A percentile compares a stretch with the other conserved stretches of the same genome.
Conservation (phyloP, 1,284 basidiomycete genomes). For the Leccinum solheimii region DNA sequence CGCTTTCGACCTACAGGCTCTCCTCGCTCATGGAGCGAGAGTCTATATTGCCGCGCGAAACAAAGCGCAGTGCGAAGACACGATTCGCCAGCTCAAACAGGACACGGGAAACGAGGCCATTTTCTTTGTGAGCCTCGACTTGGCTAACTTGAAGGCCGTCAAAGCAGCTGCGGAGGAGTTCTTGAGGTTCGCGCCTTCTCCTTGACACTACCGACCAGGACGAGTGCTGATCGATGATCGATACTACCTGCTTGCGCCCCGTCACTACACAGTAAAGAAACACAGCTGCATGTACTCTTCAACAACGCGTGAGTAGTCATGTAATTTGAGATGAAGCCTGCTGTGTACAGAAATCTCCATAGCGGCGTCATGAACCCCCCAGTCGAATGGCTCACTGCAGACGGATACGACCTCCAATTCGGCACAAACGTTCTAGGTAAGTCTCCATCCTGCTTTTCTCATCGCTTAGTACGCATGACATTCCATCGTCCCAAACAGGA, state of each 20-base stretch:
- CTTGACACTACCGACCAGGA: neutral
- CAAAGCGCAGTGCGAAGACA: constrained; percentile 42
- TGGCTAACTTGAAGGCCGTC: constrained; percentile 52
- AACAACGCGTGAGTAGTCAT: neutral
- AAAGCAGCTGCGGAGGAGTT: constrained; percentile 50
- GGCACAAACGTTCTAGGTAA: neutral
- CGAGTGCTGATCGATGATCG: neutral
- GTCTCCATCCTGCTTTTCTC: neutral
- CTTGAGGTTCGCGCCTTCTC: constrained; percentile 28
- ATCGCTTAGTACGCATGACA: neutral
- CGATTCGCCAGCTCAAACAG: constrained; percentile 49
- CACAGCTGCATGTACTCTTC: neutral
- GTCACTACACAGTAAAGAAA: neutral
- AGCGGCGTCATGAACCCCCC: neutral
- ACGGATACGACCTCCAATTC: neutral
- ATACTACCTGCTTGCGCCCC: neutral
- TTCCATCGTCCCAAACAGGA: neutral
- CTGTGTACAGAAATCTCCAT: neutral
- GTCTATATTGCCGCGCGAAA: constrained; percentile 60
- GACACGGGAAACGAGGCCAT: constrained; percentile 42
- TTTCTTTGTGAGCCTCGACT: constrained; percentile 56
- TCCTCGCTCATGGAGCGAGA: constrained; percentile 53
- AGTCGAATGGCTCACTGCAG: neutral
- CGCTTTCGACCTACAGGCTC: constrained; percentile 27
- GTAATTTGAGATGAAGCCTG: neutral